These are phyloP conservation scores for Hymenoscyphus fraxineus DNA, from an alignment of 2,329 filamentous ascomycete species.

Conservation along the genomic window DNA sequence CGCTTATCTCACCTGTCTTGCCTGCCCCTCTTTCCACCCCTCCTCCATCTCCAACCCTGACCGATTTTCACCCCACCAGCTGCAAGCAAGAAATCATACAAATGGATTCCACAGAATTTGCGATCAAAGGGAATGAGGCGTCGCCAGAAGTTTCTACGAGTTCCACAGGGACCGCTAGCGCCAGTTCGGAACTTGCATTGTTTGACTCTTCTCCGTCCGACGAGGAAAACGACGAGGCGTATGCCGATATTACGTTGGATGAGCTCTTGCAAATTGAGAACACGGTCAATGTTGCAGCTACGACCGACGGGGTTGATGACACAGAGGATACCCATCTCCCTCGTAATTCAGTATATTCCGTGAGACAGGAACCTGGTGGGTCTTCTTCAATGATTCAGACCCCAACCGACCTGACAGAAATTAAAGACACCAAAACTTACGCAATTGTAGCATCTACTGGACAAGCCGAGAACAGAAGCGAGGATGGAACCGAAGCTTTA, in stretches of 20 bases:
- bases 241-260: neutral
- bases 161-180: neutral
- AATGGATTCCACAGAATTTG: neutral
- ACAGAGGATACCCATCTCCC: neutral
- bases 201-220: neutral
- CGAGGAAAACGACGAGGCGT: neutral
- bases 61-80: neutral
- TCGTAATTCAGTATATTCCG: neutral
- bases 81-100: neutral
- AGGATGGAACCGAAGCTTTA: too few relatives aligned
- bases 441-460: neutral
- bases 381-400: neutral
- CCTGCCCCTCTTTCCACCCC: neutral
- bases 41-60: neutral
- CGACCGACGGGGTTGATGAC: neutral
- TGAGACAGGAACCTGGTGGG: neutral
- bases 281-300: neutral
- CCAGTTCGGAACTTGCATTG: neutral
- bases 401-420: neutral
- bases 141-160: neutral
- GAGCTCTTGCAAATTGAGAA: neutral
- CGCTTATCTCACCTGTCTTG: neutral
- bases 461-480: neutral
- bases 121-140: neutral
- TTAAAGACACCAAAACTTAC: neutral